Evolutionary conservation across 345 rosid species (phyloP), one percentile per base, ranked within the genome.

Genomic region (Microcos paniculata): DNA sequence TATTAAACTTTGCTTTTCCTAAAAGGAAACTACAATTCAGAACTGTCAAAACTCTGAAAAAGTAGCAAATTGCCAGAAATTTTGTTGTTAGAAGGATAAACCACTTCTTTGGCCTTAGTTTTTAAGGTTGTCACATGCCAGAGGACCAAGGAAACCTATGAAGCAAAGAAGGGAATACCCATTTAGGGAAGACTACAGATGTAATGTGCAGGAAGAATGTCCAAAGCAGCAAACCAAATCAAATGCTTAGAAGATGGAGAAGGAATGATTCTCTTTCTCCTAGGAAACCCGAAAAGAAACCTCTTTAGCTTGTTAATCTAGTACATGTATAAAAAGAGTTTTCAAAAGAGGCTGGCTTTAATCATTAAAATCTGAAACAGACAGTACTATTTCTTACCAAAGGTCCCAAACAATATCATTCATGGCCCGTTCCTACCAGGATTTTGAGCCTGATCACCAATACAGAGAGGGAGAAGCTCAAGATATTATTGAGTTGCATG

Each of bases 381-480:
- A 46, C 15, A 45, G 53, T 43, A 14, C 10, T n/a, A 40, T 64
- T 64, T 64, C 49, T 64, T 42, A n/a, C 59, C 3, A 58, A 28
- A 16, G 5, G 16, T 58, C 26, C 35, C 35, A 5, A 1, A 14
- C 4, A 14, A 59, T 14, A 11, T 59, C 28, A 28, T 61, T 6
- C 72, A 69, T 69, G 73, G 21, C 30, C 18, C 67, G 42, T 21
- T 66, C 78, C 53, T 75, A 71, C 61, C 87, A 81, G 28, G 88
- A 88, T 52, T 82, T 86, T 35, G 90, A 88, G 74, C 92, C 94
- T 38, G 79, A 69, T 26, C 88, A 86, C 82, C 80, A 80, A 55
- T 86, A 90, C 87, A 59, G 19, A 55, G 38, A 64, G 77, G 84
- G 58, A 2, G 82, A 80, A 76, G 74, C 62, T 30, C 42, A 76